These are phyloP conservation scores for Capsella rubella DNA, from an alignment of 441 rosid species.

Conservation along the genomic window DNA sequence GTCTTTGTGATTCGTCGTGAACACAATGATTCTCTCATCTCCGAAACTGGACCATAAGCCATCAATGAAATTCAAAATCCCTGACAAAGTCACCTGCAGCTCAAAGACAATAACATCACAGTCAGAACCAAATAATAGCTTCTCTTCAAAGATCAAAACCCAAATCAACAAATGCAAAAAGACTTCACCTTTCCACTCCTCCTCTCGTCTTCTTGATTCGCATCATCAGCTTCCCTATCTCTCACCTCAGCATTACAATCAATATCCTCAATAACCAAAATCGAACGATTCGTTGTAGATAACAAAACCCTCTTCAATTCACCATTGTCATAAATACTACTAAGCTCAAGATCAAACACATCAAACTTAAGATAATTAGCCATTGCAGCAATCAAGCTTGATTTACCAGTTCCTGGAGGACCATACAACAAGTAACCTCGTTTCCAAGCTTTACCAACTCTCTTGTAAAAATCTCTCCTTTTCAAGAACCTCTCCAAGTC, in stretches of 20 bases:
- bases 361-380: conserved; percentile 61
- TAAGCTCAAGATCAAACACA: conserved; percentile 58
- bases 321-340: conserved; percentile 46
- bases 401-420: conserved; percentile 71
- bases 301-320: conserved; percentile 50
- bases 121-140: neutral
- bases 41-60: conserved; percentile 81
- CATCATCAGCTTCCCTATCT: conserved; percentile 42
- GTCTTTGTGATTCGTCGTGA: conserved; percentile 73
- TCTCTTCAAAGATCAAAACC: neutral
- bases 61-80: conserved; percentile 63
- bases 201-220: neutral
- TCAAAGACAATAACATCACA: neutral
- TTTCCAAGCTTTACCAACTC: conserved; percentile 69
- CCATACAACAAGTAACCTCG: conserved; percentile 64
- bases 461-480: conserved; percentile 56
- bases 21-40: conserved; percentile 67
- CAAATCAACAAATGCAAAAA: neutral
- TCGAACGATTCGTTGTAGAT: conserved; percentile 59
- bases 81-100: conserved; percentile 55
- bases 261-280: conserved; percentile 64
- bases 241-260: conserved; percentile 55
- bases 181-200: conserved; percentile 11
- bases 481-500: conserved; percentile 54
- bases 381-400: conserved; percentile 69